These are phyloP conservation scores for Nemania bipapillata DNA, from an alignment of 2,329 filamentous ascomycete genomes.

Conservation along the genomic window DNA sequence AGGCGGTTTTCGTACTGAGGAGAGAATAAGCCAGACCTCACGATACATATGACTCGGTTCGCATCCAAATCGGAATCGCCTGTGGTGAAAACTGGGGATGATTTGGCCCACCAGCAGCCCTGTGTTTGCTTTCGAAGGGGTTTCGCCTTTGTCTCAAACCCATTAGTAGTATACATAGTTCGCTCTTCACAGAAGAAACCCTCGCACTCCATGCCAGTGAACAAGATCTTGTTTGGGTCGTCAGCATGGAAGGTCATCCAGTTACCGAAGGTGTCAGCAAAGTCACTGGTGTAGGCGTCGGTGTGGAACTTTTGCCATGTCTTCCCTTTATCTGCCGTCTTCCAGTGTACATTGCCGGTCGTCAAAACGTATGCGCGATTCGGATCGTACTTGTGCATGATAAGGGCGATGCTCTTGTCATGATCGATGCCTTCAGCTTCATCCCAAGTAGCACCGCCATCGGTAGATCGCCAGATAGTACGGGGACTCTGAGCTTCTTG, in stretches of 20 bases:
- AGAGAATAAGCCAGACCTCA: conserved; percentile 75
- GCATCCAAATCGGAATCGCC: conserved; percentile 73
- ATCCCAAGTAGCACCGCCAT: conserved; percentile 84
- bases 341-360: conserved; percentile 75
- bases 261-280: conserved; percentile 56
- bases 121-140: conserved; percentile 74
- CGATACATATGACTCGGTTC: conserved; percentile 82
- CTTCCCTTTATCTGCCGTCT: conserved; percentile 83
- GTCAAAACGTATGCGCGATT: conserved; percentile 85
- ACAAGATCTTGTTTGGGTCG: conserved; percentile 86
- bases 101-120: conserved; percentile 89
- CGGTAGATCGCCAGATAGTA: conserved; percentile 78
- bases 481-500: conserved; percentile 69
- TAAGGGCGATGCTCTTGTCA: conserved; percentile 70
- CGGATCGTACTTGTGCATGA: conserved; percentile 81
- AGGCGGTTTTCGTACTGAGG: conserved; percentile 80
- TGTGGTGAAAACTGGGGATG: conserved; percentile 76
- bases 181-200: conserved; percentile 72
- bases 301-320: conserved; percentile 81
- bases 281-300: conserved; percentile 65
- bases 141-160: conserved; percentile 76
- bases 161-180: conserved; percentile 81
- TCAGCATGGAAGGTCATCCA: conserved; percentile 81
- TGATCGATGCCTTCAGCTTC: conserved; percentile 72
- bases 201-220: conserved; percentile 78